Conservation (phyloP, 352 stramenopile species). For the Phytophthora brassicae region DNA sequence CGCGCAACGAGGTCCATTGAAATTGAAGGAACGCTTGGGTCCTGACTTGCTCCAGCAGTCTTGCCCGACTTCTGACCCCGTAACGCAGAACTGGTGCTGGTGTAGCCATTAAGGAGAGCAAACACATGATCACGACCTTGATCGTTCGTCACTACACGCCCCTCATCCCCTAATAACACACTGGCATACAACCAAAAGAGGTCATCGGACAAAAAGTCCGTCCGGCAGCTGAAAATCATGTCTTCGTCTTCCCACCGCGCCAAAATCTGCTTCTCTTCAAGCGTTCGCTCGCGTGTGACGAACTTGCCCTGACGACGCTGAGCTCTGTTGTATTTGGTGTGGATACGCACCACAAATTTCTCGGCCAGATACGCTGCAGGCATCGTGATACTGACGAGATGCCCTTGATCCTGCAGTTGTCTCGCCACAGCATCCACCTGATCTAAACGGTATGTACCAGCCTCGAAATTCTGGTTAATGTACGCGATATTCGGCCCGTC, state of each 20-base stretch:
- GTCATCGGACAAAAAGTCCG: conserved; percentile 91
- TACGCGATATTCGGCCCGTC: conserved; percentile 98
- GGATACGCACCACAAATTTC: conserved; percentile 61
- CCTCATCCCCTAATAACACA: conserved; percentile 60
- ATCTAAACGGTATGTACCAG: conserved; percentile 92
- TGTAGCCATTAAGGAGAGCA: conserved; percentile 53
- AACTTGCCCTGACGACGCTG: conserved; percentile 56
- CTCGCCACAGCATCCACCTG: conserved; percentile 93
- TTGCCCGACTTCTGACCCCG: conserved; percentile 24
- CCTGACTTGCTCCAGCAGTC: conserved; percentile 3
- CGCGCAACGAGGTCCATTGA: conserved; percentile 73
- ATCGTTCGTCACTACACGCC: conserved; percentile 95
- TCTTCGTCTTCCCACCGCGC: conserved; percentile 64
- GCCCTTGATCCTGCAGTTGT: conserved; percentile 79
- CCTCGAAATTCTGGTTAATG: conserved; percentile 95
- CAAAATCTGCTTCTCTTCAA: conserved; percentile 62
- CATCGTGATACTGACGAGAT: conserved; percentile 81
- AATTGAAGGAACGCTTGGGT: conserved; percentile 27
- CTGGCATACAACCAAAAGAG: conserved; percentile 98
- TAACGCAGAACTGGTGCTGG: conserved; percentile 12
- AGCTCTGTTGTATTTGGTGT: conserved; percentile 48
- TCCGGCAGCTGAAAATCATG: conserved; percentile 91
- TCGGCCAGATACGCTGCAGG: conserved; percentile 65
- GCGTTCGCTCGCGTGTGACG: conserved; percentile 46
- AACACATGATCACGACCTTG: conserved; percentile 96